Evolutionary conservation across 345 rosid species (phyloP), one percentile per base, ranked within the genome.

Genomic region (Rhodamnia rubescens): DNA sequence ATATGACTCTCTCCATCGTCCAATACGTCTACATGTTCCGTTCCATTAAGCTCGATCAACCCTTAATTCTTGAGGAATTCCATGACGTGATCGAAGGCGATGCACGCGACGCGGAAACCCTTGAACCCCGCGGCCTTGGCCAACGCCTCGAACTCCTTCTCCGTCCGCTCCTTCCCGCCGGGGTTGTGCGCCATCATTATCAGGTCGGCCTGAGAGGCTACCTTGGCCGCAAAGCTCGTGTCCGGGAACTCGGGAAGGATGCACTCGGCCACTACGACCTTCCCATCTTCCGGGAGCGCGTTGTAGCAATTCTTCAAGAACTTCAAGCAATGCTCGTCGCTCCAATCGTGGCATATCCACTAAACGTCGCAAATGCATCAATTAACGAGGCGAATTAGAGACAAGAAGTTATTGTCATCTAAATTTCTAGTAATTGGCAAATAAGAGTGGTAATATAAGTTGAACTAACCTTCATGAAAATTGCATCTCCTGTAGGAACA

Each of bases 391-490:
- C 47, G 47, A 69, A 69, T 32, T 69, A 69, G 26, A 69, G 8
- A 69, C 13, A 18, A 69, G 47, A 69, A 8, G 24, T 52, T 24
- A 21, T 40, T 50, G 5, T 84, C 53, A 84, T 55, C 29, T 11
- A 58, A 54, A 84, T 44, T 56, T 5, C 27, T 20, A 52, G 59
- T 29, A 29, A 16, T 29, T 50, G 49, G 81, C 27, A 69, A n/a
- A n/a, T n/a, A n/a, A n/a, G n/a, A n/a, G n/a, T n/a, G 29, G 49
- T 29, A 74, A 50, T 18, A 53, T 9, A 9, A 55, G 18, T 29
- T 36, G 27, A 24, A 21, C 53, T 52, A 11, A 87, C 90, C 88
- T 87, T 89, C 83, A 89, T 49, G 82, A 88, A 80, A 40, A 88
- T 78, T 16, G 88, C 87, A 51, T 86, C 85, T 21, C 81, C 87